phyloP scores from a whole-genome alignment of 78 protist species.

The Thecamonas trahens region DNA sequence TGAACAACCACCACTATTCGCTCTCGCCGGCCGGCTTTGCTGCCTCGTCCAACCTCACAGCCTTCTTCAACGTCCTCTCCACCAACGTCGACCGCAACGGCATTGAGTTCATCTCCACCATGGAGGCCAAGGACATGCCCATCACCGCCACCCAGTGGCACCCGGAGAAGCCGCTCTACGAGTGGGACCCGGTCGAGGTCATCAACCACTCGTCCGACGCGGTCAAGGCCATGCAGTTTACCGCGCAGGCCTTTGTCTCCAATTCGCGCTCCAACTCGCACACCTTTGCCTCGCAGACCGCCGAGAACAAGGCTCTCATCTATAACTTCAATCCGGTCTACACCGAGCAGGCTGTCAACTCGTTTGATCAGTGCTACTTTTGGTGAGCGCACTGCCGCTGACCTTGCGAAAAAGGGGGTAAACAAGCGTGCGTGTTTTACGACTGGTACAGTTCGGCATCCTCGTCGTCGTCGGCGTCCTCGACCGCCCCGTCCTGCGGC shows the following conservation, averaged over 20 bases:
- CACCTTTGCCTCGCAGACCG: neutral
- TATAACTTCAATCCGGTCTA: neutral
- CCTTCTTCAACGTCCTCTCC: neutral
- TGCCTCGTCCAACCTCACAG: neutral
- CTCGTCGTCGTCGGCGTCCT: too few relatives aligned
- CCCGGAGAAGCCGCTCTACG: slow-evolving; percentile 11
- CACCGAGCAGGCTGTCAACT: too few relatives aligned
- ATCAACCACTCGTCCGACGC: slow-evolving; percentile 1
- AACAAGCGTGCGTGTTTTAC: too few relatives aligned
- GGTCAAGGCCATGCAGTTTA: neutral
- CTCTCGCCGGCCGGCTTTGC: neutral
- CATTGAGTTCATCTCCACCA: neutral
- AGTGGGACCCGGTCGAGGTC: neutral
- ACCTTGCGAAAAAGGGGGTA: too few relatives aligned
- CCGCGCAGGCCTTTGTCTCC: neutral
- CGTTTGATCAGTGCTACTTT: slow-evolving; percentile 1
- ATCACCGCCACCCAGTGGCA: slow-evolving; percentile 7
- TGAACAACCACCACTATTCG: neutral
- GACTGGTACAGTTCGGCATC: too few relatives aligned
- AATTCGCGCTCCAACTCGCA: neutral
- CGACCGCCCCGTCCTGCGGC: too few relatives aligned
- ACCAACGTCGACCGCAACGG: neutral
- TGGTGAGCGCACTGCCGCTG: too few relatives aligned
- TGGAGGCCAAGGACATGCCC: neutral
- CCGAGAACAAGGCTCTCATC: neutral